Evolutionary conservation across 129 eudicot genomes (phyloP), one percentile per base, ranked within the genome.

Genomic region (Chrysanthemum makinoi): DNA sequence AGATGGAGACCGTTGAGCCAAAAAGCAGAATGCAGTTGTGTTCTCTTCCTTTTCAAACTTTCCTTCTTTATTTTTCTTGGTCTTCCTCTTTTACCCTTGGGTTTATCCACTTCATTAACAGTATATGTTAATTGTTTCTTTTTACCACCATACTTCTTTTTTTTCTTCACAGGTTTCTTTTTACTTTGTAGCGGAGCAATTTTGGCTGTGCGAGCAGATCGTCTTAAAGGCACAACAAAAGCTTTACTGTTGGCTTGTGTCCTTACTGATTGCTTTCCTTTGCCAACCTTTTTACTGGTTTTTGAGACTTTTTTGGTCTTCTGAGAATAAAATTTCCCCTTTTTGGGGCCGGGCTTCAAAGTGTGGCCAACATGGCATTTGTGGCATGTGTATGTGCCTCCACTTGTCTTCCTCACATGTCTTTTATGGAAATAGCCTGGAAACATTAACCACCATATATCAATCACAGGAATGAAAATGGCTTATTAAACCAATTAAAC

Each of bases 371-470:
- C 81, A 68, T 68, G 78, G 82, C 98, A 94, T 69, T 86, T 90
- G 66, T 79, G 87, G 83, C 98, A 94, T 28, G 87, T 79, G 72
- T 86, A 84, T 22, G 76, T 86, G 65, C 83, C 86, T 44, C 89
- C 96, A 63, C 84, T 73, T 66, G 78, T 81, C 81, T 84, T 90
- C 83, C 67, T 85, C 22, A 69, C 91, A 69, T 94, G 98, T 57
- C 87, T 79, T 79, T 87, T 86, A 82, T 94, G 98, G 75, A 90
- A 94, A 81, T 70, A 79, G 0, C 87, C 98, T 90, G 86, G 49
- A 66, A 15, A 39, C 11, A 56, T 18, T 19, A 72, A 59, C 39
- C 49, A 56, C 35, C 59, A 75, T 13, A 72, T 62, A 30, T 44
- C 53, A 20, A 62, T 73, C 53, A 50, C 24, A 33, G 24, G 10